phyloP scores from a whole-genome alignment of 2,329 filamentous ascomycete genomes.

The Colletotrichum endophyticum region DNA sequence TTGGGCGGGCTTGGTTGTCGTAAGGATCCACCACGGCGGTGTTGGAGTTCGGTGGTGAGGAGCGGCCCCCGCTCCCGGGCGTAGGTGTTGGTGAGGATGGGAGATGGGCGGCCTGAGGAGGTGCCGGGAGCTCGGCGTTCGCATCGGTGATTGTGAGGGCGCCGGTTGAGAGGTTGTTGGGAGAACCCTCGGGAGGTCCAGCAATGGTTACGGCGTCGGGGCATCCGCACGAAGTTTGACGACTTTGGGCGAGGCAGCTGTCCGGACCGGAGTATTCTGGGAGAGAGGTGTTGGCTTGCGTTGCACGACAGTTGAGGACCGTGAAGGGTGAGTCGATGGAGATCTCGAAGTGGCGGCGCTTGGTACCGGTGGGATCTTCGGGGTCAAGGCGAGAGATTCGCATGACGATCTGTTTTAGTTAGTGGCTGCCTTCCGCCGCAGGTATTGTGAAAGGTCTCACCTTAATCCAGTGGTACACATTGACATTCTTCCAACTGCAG shows the following conservation, averaged over 20 bases:
- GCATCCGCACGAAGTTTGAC: slow-evolving; percentile 58
- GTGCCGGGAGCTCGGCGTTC: slow-evolving; percentile 41
- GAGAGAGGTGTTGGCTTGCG: slow-evolving; percentile 84
- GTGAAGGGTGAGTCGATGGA: slow-evolving; percentile 96
- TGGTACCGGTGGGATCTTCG: slow-evolving; percentile 71
- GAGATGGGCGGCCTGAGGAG: slow-evolving; percentile 64
- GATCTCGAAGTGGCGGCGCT: slow-evolving; percentile 91
- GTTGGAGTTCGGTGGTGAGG: slow-evolving; percentile 12
- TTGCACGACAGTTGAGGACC: slow-evolving; percentile 91
- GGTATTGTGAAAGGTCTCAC: no score
- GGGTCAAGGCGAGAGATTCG: slow-evolving; percentile 85
- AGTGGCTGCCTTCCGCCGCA: background rate
- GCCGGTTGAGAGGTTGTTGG: slow-evolving; percentile 67
- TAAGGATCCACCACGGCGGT: background rate
- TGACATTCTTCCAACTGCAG: slow-evolving; percentile 91
- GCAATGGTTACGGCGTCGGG: slow-evolving; percentile 63
- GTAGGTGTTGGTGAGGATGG: slow-evolving; percentile 23
- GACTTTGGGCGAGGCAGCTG: slow-evolving; percentile 41
- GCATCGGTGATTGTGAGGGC: slow-evolving; percentile 47
- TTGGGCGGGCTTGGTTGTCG: slow-evolving; percentile 64
- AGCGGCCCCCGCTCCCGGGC: background rate
- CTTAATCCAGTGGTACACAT: slow-evolving; percentile 97
- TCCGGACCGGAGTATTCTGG: slow-evolving; percentile 74
- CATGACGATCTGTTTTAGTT: slow-evolving; percentile 77
- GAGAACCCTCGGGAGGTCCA: slow-evolving; percentile 66